Base-by-base conservation (phyloP, 768 basidiomycete genomes). In the Suillus discolor region DNA sequence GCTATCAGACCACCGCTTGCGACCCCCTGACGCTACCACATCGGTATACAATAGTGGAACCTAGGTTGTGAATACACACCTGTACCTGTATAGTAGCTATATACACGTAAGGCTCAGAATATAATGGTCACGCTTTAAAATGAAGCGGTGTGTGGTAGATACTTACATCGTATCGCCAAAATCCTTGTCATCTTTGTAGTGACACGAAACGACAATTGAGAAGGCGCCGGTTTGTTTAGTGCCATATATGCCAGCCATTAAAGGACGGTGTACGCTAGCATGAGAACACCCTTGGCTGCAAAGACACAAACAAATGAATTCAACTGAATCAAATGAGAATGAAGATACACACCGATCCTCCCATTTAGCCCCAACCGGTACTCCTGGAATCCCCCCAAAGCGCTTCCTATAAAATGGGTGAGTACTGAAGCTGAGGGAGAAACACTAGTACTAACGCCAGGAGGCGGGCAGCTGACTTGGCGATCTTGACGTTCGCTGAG, bases 21-120 rank as follows among this genome's bases (percentile, higher is more conserved):
- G 67, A 25, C 74, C 74, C 6, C 74, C 74, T 61, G 57, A 39
- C 15, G 13, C 39, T 23, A 20, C 16, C 15, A 25, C 1, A 11
- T 59, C 23, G 57, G 25, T 3, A 41, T 20, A 39, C 38, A 12
- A 41, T 28, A 6, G 11, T 59, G 25, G 28, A 20, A 16, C 16
- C 39, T 5, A 28, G 9, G 25, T 25, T 59, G 16, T 41, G 3
- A 39, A 59, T 41, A 59, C 57, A 6, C 8, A 68, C 67, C 67
- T 63, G 66, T 6, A 7, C 75, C 75, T 15, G 74, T 76, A 51
- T 76, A 76, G 20, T 77, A 67, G 15, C 75, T 75, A 39, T 25
- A 39, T 36, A 62, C 23, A 38, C 38, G 67, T 47, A 54, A 31
- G 25, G 8, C 68, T 66, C 41, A 6, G 23, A 41, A 42, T 41